Conservation (phyloP, 2,329 filamentous ascomycete species). For the Penicillium verrucosum region DNA sequence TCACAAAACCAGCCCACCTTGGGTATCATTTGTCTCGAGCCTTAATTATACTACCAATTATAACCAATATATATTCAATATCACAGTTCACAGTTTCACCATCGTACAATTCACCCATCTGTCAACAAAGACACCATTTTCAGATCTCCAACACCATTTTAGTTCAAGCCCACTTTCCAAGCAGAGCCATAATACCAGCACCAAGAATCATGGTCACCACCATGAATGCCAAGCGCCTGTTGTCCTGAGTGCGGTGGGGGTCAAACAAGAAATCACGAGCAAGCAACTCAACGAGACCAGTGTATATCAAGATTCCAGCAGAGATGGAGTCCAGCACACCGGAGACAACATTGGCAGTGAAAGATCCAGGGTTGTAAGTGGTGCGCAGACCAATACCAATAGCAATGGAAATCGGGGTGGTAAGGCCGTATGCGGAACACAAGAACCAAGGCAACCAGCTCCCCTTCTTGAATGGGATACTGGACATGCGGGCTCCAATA, state of each 20-base stretch:
- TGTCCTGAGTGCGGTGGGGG: conserved; percentile 42
- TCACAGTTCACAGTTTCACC: neutral
- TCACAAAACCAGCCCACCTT: neutral
- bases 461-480: conserved; percentile 50
- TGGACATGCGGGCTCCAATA: conserved; percentile 59
- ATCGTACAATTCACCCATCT: neutral
- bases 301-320: conserved; percentile 52
- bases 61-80: neutral
- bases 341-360: conserved; percentile 44
- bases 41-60: neutral
- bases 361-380: conserved; percentile 43
- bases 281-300: conserved; percentile 50
- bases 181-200: conserved; percentile 47
- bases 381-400: conserved; percentile 48
- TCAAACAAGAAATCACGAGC: conserved; percentile 53
- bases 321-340: conserved; percentile 49
- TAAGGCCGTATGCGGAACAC: conserved; percentile 50
- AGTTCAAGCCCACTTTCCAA: conserved; percentile 51
- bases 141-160: neutral
- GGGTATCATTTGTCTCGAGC: neutral
- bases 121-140: neutral
- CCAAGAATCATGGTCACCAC: conserved; percentile 42
- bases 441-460: conserved; percentile 51
- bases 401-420: conserved; percentile 51
- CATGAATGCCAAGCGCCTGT: conserved; percentile 43